Base-by-base conservation (phyloP, 176 grass and related monocot genomes). In the Dendrocalamus sinicus region DNA sequence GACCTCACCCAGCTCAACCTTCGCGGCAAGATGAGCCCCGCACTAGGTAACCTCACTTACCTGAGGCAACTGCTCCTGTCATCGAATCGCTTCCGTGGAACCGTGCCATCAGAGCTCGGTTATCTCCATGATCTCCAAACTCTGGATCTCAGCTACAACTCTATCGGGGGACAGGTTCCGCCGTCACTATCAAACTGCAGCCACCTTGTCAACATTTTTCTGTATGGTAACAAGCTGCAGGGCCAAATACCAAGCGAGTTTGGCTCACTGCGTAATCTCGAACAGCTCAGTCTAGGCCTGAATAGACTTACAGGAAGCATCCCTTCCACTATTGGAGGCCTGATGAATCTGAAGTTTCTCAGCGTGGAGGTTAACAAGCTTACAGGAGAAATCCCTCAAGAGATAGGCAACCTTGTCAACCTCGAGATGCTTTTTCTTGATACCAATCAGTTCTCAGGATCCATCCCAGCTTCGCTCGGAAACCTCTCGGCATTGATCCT, bases 1-100 rank as follows among this genome's bases (percentile, higher is more conserved):
- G 48, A 75, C 37, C 48, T 87, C 23, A 0, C 45, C 1, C 7
- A 65, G 17, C 59, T 75, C 78, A 35, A 55, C 48, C 78, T 87
- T 15, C 0, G 9, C 3, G 78, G 70, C 60, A 81, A 35, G 13
- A 22, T 81, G 17, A 30, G 37, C 8, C 22, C 44, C 3, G n/a
- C 24, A 6, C 22, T 87, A 10, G 78, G 78, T 11, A 87, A 81
- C 45, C 77, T 79, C 60, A 79, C 77, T 24, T 79, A 66, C 77
- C 2, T 66, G 60, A 81, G 77, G 12, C 47, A 1, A 1, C 47
- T 50, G 37, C 37, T 39, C 37, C 37, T 39, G 37, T 1, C 12
- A 50, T 50, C 47, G 47, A 50, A 50, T 50, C 47, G 12, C 47
- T 13, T 50, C 47, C 47, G 4, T 13, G 47, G 47, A 4, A 13